Base-by-base conservation (phyloP, 768 basidiomycete species). In the Suillus plorans region DNA sequence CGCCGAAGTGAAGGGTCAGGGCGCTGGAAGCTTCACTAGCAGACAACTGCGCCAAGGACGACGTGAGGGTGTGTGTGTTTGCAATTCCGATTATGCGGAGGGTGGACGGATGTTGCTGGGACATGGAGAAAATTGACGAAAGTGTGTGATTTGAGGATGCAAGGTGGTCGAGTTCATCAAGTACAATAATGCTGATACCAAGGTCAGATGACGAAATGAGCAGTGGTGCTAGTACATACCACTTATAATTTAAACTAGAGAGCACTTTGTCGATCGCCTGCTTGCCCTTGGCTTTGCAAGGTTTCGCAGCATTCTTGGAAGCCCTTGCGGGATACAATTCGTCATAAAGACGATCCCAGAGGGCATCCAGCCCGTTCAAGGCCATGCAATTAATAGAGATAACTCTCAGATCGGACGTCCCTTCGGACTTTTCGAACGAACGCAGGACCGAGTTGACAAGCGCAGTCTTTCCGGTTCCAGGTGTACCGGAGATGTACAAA, bases 401-500 rank as follows among this genome's bases (percentile, higher is more conserved):
- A 14, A 88, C 77, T 67, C 80, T 82, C 52, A 85, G 73, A n/a
- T 81, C 73, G 6, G 70, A 62, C 50, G 69, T 68, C 37, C 80
- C 78, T 9, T 78, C 69, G 31, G 80, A 75, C 34, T 84, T 67
- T 9, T 78, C 75, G n/a, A 74, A 64, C 2, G 66, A 64, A 22
- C 74, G 75, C 25, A 95, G 74, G 36, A 93, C 78, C 5, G 87
- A 80, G 69, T 89, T 89, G 34, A 95, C 85, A 4, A 97, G 80
- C 0, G 93, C 94, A 2, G 93, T 96, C 79, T 97, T 96, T 22
- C 94, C 94, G 3, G 94, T 94, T 1, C 96, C 97, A 4, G 95
- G 95, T 2, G 94, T 87, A 10, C 97, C 97, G 10, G 95, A 96
- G 61, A 98, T 89, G 75, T 96, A 98, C 64, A 97, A 81, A 50